Evolutionary conservation across 805 yeast genomes (phyloP).

Genomic region (Cyberlindnera americana): DNA sequence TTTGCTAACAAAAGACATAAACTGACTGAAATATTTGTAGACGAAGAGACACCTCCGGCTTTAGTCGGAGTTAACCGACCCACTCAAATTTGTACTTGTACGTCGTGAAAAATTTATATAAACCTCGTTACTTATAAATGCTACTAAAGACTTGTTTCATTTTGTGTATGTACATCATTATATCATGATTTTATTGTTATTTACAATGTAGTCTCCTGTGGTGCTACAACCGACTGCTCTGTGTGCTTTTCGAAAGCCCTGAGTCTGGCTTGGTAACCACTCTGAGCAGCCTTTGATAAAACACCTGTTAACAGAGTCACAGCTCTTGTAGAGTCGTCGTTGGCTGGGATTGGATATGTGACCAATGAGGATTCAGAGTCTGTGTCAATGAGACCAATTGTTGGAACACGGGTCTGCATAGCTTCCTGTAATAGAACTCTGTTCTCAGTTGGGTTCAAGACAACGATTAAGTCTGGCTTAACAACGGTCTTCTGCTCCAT

Average conservation of each 20-base stretch:
- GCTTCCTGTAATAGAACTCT: conserved; percentile 80
- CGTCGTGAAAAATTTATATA: too few species aligned
- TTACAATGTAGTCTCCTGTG: conserved; percentile 8
- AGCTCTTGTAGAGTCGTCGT: conserved; percentile 86
- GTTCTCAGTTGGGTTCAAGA: conserved; percentile 86
- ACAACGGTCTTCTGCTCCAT: conserved; percentile 51
- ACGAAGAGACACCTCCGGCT: too few species aligned
- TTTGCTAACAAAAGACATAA: too few species aligned
- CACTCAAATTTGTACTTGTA: too few species aligned
- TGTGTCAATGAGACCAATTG: conserved; percentile 91
- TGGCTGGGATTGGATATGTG: conserved; percentile 94
- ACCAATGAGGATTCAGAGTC: conserved; percentile 87
- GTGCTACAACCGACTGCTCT: background rate
- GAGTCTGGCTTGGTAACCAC: conserved; percentile 49
- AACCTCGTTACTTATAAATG: too few species aligned
- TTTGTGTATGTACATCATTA: background rate
- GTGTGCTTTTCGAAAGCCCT: conserved; percentile 11
- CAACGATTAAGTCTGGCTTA: conserved; percentile 85
- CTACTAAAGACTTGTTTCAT: background rate
- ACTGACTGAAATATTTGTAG: too few species aligned
- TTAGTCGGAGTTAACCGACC: too few species aligned
- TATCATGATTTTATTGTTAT: conserved; percentile 2
- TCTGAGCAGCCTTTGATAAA: conserved; percentile 78
- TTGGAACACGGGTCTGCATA: conserved; percentile 76
- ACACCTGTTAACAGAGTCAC: conserved; percentile 79